Evolutionary conservation across 768 basidiomycete species (phyloP), one percentile per base, ranked within the genome.

Genomic region (Mycena chlorophos): DNA sequence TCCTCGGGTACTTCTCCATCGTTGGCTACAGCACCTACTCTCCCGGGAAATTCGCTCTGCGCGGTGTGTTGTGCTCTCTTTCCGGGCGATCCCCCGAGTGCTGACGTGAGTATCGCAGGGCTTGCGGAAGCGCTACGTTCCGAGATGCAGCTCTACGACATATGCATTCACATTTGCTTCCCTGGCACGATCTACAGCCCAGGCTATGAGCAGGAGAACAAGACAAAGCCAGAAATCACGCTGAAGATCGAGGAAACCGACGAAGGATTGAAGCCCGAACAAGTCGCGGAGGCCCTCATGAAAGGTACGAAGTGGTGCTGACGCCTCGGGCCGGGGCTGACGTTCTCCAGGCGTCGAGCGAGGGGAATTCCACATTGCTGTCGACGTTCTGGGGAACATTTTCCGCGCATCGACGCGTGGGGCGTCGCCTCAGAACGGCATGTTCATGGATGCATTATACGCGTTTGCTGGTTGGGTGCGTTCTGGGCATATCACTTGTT

Each of bases 171-270:
- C 60, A 78, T 88, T 47, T 86, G 79, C 69, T 81, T 87, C 70
- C 88, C 89, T 2, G 77, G 75, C 2, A 88, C 87, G 3, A 91
- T 91, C 63, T 76, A 74, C 55, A 78, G 78, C 1, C 85, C 88
- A 0, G 88, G 89, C 0, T 84, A 76, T 51, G 79, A 80, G 25
- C 73, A 77, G 49, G 89, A 91, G 66, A 81, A 85, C 64, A 77
- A 75, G 61, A 74, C 73, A 16, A 91, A 91, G 62, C 89, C 89
- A 3, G 75, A 75, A 26, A 73, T 90, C 56, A 85, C 84, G 12
- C 77, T 80, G 46, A 82, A 84, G 63, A 82, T 91, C 37, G 89
- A 91, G 62, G 87, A 84, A 45, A 67, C 72, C 0, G 89, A 89
- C 66, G 71, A 69, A 23, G 81, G 83, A 0, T 53, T 80, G 54